phyloP scores from a whole-genome alignment of 352 stramenopile species.

The Blastocystis sp. region DNA sequence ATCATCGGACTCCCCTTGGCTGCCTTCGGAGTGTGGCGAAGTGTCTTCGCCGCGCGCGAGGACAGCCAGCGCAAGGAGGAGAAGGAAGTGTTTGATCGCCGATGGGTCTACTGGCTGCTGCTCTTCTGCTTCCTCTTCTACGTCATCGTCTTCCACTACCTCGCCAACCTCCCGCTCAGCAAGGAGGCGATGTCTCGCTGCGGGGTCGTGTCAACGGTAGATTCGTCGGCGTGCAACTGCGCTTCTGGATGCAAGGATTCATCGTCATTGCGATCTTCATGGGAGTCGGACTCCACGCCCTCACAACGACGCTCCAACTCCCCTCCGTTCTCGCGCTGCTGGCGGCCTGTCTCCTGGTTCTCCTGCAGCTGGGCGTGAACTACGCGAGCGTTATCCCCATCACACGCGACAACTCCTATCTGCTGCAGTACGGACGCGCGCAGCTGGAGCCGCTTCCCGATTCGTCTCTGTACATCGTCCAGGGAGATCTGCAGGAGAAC shows the following conservation, averaged over 20 bases:
- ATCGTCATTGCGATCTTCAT: constrained; percentile 27
- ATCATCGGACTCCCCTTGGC: not conserved
- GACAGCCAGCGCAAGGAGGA: constrained; percentile 50
- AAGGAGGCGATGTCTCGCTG: constrained; percentile 22
- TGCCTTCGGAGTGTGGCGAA: not conserved
- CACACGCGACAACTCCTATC: constrained; percentile 21
- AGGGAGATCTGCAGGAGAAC: constrained; percentile 46
- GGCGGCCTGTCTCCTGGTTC: not conserved
- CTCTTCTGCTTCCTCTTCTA: constrained; percentile 9
- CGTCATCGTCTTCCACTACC: constrained; percentile 31
- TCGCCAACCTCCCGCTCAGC: constrained; percentile 31
- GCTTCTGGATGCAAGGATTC: constrained; percentile 56
- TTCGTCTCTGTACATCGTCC: not conserved
- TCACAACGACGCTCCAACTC: not conserved
- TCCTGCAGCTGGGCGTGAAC: not conserved
- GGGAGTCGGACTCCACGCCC: not conserved
- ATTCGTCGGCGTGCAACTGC: constrained; percentile 18
- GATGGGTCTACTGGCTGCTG: not conserved
- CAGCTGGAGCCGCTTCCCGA: not conserved
- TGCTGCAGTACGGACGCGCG: not conserved
- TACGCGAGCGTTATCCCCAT: not conserved
- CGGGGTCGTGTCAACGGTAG: too few species aligned
- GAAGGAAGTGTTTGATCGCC: constrained; percentile 31
- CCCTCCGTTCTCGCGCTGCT: not conserved
- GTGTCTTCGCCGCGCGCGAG: not conserved